Percentiles rank a stretch among this genome's conserved stretches.
These are phyloP conservation scores for Aristolochia contorta DNA, from an alignment of 164 flowering plant genomes.

Conservation along the genomic window DNA sequence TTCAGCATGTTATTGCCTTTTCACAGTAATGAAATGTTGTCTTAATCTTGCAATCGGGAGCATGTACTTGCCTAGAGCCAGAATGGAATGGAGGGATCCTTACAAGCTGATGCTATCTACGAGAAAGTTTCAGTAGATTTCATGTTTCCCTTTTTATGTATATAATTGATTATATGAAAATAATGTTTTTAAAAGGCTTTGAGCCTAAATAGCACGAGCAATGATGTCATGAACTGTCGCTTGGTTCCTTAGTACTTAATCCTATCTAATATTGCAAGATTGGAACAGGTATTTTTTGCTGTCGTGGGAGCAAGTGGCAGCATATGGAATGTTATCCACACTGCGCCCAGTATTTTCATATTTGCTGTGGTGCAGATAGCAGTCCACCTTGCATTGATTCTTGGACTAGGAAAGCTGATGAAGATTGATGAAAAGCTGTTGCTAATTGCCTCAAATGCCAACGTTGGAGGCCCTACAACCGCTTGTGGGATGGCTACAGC, in stretches of 20 bases:
- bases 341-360: constrained; percentile 76
- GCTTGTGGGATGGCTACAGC: constrained; percentile 96
- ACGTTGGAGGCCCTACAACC: constrained; percentile 91
- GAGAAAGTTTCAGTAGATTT: no score
- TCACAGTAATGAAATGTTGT: background rate
- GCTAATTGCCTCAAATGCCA: constrained; percentile 88
- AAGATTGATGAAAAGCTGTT: constrained; percentile 49
- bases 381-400: constrained; percentile 62
- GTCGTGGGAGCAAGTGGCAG: constrained; percentile 88
- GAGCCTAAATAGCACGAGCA: no score
- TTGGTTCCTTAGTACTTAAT: no score
- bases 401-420: constrained; percentile 67
- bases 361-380: constrained; percentile 70
- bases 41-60: no score
- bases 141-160: no score
- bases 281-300: constrained; percentile 66
- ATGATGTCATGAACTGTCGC: no score
- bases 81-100: no score
- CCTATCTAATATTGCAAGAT: background rate
- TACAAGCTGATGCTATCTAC: no score
- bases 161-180: no score
- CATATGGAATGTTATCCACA: constrained; percentile 63
- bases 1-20: background rate
- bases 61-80: no score
- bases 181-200: no score